Percentiles rank a stretch among this genome's conserved stretches.
Conservation (phyloP, 768 basidiomycete genomes). For the Suillus weaverae region DNA sequence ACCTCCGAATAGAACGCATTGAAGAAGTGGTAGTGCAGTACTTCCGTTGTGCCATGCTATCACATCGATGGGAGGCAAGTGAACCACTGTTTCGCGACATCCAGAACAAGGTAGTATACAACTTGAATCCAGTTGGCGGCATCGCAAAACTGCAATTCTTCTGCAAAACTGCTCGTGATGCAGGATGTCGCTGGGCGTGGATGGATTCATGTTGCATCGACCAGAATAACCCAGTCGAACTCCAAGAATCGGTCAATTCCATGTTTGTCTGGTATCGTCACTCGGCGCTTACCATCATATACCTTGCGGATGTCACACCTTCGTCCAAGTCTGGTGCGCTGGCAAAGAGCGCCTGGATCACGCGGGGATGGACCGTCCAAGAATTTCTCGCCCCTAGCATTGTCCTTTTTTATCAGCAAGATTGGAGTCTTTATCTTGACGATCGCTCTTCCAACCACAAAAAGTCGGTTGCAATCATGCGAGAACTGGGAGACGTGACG, state of each 20-base stretch:
- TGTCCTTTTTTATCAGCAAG: not conserved
- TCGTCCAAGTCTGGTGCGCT: not conserved
- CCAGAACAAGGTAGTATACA: not conserved
- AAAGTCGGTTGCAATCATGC: not conserved
- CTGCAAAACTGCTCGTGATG: not conserved
- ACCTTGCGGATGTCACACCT: not conserved
- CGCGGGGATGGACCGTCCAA: not conserved
- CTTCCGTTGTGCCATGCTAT: not conserved
- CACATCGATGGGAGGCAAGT: not conserved
- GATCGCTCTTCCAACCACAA: not conserved
- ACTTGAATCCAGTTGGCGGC: not conserved
- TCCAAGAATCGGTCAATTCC: not conserved
- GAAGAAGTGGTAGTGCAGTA: not conserved
- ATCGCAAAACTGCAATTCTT: not conserved
- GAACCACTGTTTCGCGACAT: not conserved
- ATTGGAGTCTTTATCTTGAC: not conserved
- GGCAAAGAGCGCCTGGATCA: not conserved
- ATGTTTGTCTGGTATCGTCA: not conserved
- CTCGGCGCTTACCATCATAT: not conserved
- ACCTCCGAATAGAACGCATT: not conserved
- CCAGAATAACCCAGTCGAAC: not conserved
- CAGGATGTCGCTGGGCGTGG: not conserved
- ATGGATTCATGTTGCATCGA: not conserved
- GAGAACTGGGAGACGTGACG: not conserved
- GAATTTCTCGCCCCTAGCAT: not conserved